Evolutionary conservation across 1,284 basidiomycete genomes (phyloP).

Genomic region (Sanghuangporus sanghuang): DNA sequence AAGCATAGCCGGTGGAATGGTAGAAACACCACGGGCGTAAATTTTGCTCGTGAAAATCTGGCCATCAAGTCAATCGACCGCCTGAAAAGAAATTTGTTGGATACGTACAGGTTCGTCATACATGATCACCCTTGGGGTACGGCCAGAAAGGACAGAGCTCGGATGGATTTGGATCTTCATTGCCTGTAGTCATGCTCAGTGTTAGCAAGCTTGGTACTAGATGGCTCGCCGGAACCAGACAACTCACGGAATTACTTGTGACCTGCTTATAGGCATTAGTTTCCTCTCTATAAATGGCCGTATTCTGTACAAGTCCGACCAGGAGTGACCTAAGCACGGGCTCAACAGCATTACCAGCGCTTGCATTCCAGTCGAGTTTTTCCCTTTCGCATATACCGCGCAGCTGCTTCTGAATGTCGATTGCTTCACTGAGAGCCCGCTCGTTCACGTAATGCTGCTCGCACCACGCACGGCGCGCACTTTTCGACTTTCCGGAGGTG

Average conservation of each 20-base stretch:
- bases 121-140: conserved; percentile 79
- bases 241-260: conserved; percentile 68
- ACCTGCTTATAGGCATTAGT: conserved; percentile 76
- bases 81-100: background rate
- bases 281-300: conserved; percentile 79
- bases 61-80: background rate
- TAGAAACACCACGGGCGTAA: conserved; percentile 12
- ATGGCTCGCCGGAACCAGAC: background rate
- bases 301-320: conserved; percentile 75
- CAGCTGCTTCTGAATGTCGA: conserved; percentile 81
- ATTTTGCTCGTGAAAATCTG: conserved; percentile 7
- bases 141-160: conserved; percentile 71
- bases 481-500: conserved; percentile 16
- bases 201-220: conserved; percentile 3
- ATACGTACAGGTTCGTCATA: conserved; percentile 83
- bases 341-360: conserved; percentile 56
- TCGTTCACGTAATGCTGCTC: conserved; percentile 81
- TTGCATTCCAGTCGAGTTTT: conserved; percentile 54
- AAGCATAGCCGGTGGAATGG: background rate
- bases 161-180: conserved; percentile 79
- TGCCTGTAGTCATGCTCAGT: conserved; percentile 36
- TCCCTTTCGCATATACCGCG: conserved; percentile 57
- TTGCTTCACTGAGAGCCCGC: conserved; percentile 79
- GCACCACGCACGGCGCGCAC: conserved; percentile 69
- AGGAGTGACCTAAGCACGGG: conserved; percentile 63